phyloP scores from a whole-genome alignment of 495 filamentous ascomycete species.

The Neurospora terricola region DNA sequence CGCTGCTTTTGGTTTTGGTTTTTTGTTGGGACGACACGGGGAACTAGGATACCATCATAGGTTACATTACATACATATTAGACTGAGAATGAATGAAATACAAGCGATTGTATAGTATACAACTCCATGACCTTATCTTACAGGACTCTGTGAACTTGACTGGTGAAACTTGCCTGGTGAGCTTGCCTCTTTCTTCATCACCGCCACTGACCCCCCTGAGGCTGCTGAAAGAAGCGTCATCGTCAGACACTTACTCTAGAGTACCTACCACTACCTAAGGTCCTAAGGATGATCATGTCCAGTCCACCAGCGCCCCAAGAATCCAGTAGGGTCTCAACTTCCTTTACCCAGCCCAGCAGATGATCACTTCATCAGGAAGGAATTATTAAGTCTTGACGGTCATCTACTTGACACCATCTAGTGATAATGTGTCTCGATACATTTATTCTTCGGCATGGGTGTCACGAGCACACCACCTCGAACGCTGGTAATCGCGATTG shows the following conservation, averaged over 20 bases:
- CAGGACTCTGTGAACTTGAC: not conserved
- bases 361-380: no score
- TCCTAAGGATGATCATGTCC: no score
- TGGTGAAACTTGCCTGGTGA: not conserved
- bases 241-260: no score
- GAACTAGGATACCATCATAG: not conserved
- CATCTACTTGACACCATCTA: not conserved
- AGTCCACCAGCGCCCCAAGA: no score
- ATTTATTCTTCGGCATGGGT: not conserved
- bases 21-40: not conserved
- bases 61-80: not conserved
- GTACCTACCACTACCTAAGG: no score
- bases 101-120: not conserved
- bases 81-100: not conserved
- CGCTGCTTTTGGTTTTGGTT: not conserved
- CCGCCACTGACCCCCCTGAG: not conserved
- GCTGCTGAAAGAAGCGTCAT: no score
- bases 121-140: not conserved
- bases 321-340: no score
- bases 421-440: not conserved
- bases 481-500: not conserved
- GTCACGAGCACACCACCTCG: not conserved
- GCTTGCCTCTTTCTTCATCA: not conserved
- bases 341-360: no score
- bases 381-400: no score